Evolutionary conservation across 495 filamentous ascomycete species (phyloP).

Genomic region (Cenococcum geophilum): DNA sequence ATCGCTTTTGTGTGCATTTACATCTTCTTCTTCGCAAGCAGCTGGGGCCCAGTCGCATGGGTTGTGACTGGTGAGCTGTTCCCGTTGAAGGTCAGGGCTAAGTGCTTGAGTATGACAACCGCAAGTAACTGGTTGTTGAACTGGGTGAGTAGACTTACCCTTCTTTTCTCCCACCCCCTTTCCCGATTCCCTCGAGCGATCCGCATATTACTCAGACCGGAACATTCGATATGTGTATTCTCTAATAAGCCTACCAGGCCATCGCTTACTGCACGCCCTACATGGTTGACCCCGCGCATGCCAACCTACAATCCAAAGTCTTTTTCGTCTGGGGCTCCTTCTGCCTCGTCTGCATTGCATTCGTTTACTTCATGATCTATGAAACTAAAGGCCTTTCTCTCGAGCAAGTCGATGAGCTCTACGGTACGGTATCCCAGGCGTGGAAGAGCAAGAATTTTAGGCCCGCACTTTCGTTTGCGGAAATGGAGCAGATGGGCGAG

Average conservation of each 20-base stretch:
- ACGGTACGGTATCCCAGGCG: conserved; percentile 35
- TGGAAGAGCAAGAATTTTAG: conserved; percentile 34
- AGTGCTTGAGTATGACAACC: conserved; percentile 39
- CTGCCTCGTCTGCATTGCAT: conserved; percentile 38
- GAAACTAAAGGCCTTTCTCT: conserved; percentile 40
- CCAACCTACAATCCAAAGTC: conserved; percentile 39
- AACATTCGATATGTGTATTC: too few species aligned
- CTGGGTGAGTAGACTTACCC: conserved; percentile 20
- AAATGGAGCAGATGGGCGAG: conserved; percentile 19
- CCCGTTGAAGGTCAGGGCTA: conserved; percentile 40
- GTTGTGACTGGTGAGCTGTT: conserved; percentile 41
- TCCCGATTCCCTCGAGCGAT: background rate
- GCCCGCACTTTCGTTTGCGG: conserved; percentile 28
- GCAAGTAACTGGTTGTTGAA: conserved; percentile 43
- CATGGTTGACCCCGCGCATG: conserved; percentile 37
- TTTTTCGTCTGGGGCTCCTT: conserved; percentile 41
- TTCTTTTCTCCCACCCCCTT: background rate
- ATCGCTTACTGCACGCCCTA: conserved; percentile 42
- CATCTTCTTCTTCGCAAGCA: conserved; percentile 76
- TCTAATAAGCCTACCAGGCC: conserved; percentile 10
- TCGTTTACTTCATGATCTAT: conserved; percentile 40
- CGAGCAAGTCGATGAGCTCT: conserved; percentile 42
- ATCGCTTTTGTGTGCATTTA: conserved; percentile 78
- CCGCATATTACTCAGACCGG: background rate
- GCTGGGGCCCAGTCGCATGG: conserved; percentile 61